phyloP scores from a whole-genome alignment of 768 basidiomycete species.

The Amanita jacksonii region DNA sequence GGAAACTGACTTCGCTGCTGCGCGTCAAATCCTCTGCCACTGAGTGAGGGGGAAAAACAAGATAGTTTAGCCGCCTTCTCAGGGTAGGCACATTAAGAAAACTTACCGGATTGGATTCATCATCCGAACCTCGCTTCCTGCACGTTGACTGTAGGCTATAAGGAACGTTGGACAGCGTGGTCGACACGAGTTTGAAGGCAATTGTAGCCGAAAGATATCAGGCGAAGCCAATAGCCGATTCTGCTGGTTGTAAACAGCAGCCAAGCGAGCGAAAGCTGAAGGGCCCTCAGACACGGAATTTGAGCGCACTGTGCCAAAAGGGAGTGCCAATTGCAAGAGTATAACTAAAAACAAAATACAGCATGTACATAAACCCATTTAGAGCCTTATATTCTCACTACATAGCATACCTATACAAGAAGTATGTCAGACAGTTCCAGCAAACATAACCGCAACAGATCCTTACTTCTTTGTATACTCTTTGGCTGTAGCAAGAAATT shows the following conservation, averaged over 20 bases:
- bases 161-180: slow-evolving; percentile 70
- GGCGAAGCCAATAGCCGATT: no score
- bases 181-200: slow-evolving; percentile 52
- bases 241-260: no score
- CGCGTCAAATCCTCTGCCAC: slow-evolving; percentile 73
- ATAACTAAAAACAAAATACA: not conserved
- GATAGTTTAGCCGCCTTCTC: slow-evolving; percentile 16
- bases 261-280: no score
- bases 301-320: no score
- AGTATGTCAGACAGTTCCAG: not conserved
- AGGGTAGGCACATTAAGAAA: slow-evolving; percentile 16
- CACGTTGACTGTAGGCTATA: slow-evolving; percentile 46
- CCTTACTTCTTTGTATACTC: slow-evolving; percentile 82
- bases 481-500: slow-evolving; percentile 68
- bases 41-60: slow-evolving; percentile 13
- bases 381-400: slow-evolving; percentile 9
- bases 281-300: no score
- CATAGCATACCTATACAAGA: slow-evolving; percentile 18
- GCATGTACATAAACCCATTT: slow-evolving; percentile 1
- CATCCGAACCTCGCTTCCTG: slow-evolving; percentile 47
- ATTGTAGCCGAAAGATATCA: slow-evolving; percentile 18
- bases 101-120: slow-evolving; percentile 85
- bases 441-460: no score
- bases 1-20: slow-evolving; percentile 39
- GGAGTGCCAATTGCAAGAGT: not conserved